phyloP scores from a whole-genome alignment of 2,329 filamentous ascomycete species.

The Sclerotinia subarctica region DNA sequence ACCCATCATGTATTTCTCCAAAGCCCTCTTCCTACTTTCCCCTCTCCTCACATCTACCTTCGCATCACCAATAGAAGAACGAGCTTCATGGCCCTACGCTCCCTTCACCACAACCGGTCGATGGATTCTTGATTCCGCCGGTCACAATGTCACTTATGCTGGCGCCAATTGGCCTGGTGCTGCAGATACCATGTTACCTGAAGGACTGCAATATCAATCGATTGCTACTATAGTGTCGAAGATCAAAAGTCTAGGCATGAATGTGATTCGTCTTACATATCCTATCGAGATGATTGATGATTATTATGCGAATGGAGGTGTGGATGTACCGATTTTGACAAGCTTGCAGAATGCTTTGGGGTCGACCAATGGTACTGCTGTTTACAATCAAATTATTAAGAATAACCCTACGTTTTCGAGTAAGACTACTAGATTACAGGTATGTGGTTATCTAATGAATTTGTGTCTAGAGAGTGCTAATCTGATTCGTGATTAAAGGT shows the following conservation, averaged over 20 bases:
- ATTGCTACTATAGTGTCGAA: slow-evolving; percentile 52
- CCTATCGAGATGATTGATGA: slow-evolving; percentile 64
- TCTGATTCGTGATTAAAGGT: slow-evolving; percentile 39
- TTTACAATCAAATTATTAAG: slow-evolving; percentile 51
- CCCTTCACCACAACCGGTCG: slow-evolving; percentile 20
- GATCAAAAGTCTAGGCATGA: slow-evolving; percentile 57
- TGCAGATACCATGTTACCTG: slow-evolving; percentile 61
- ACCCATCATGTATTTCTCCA: slow-evolving; percentile 14
- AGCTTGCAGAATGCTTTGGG: slow-evolving; percentile 50
- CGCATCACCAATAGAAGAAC: background rate
- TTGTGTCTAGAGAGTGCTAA: background rate
- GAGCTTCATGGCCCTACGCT: slow-evolving; percentile 12
- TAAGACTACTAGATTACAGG: slow-evolving; percentile 52
- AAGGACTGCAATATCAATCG: slow-evolving; percentile 61
- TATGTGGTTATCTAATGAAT: slow-evolving; percentile 2
- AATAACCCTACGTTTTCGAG: slow-evolving; percentile 57
- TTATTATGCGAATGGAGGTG: slow-evolving; percentile 46
- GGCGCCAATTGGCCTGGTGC: slow-evolving; percentile 62
- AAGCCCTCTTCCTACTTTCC: background rate
- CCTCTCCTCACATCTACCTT: background rate
- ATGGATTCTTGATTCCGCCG: slow-evolving; percentile 31
- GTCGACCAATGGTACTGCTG: slow-evolving; percentile 49
- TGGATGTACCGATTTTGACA: slow-evolving; percentile 47
- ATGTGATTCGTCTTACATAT: slow-evolving; percentile 60
- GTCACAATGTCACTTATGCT: slow-evolving; percentile 48